phyloP scores from a whole-genome alignment of 768 basidiomycete genomes.

The Russula compacta region DNA sequence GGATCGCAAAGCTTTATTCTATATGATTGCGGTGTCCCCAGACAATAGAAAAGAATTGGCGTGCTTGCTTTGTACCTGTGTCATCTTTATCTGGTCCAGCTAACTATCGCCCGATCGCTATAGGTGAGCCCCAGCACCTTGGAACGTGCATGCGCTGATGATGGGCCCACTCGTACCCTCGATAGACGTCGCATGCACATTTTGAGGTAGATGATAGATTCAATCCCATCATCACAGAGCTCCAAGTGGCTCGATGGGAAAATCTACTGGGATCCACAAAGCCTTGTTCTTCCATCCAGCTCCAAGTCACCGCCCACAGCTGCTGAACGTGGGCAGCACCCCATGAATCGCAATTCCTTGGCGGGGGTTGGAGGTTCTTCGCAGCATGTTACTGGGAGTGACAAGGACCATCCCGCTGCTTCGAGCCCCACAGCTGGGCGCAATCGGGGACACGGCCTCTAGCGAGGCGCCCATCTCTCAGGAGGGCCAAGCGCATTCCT shows the following conservation, averaged over 20 bases:
- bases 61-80: not conserved
- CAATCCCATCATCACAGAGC: not conserved
- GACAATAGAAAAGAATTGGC: not conserved
- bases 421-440: too few relatives aligned
- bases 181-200: not conserved
- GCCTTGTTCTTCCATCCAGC: not conserved
- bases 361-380: not conserved
- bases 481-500: conserved; percentile 1
- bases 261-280: not conserved
- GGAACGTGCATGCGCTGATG: not conserved
- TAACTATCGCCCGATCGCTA: not conserved
- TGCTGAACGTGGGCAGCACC: not conserved
- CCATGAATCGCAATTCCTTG: not conserved
- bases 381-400: not conserved
- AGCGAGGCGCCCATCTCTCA: conserved; percentile 4
- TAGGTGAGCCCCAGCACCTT: not conserved
- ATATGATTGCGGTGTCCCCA: conserved; percentile 3
- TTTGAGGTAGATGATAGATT: not conserved
- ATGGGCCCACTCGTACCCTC: not conserved
- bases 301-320: not conserved
- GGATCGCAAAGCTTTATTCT: not conserved
- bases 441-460: not conserved
- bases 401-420: not conserved
- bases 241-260: not conserved
- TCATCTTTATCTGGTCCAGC: not conserved